Percentiles rank a stretch among this genome's conserved stretches.
These are phyloP conservation scores for Pythium periplocum DNA, from an alignment of 352 stramenopile genomes.

Conservation along the genomic window DNA sequence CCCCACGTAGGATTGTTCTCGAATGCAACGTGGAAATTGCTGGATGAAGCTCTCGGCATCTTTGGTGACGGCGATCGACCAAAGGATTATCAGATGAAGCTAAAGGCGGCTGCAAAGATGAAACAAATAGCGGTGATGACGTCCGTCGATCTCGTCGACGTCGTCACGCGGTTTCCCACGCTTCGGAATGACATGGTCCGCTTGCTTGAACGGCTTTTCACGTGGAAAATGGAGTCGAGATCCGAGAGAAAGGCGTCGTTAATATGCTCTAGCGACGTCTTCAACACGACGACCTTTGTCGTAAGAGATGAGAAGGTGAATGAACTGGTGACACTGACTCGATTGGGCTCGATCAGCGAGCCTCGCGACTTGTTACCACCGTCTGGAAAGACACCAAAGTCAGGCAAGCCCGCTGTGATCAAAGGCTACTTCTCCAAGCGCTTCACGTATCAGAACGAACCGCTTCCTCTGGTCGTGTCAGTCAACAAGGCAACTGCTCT, in stretches of 20 bases:
- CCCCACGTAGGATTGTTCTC: slow-evolving; percentile 39
- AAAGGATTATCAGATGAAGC: slow-evolving; percentile 8
- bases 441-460: slow-evolving; percentile 50
- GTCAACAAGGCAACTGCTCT: neutral
- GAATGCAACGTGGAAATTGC: slow-evolving; percentile 47
- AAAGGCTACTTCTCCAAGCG: slow-evolving; percentile 72
- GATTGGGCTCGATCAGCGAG: slow-evolving; percentile 55
- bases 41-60: slow-evolving; percentile 44
- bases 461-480: neutral
- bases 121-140: slow-evolving; percentile 55
- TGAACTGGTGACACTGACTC: slow-evolving; percentile 39
- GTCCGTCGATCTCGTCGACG: slow-evolving; percentile 40
- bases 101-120: slow-evolving; percentile 10
- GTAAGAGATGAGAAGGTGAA: slow-evolving; percentile 61
- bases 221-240: slow-evolving; percentile 46
- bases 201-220: slow-evolving; percentile 61
- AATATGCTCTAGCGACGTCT: slow-evolving; percentile 29
- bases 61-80: neutral
- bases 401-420: slow-evolving; percentile 5
- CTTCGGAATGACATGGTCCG: slow-evolving; percentile 39
- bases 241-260: slow-evolving; percentile 31
- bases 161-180: slow-evolving; percentile 26
- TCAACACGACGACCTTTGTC: slow-evolving; percentile 36
- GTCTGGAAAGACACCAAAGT: slow-evolving; percentile 16
- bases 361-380: slow-evolving; percentile 14